Percentiles rank a stretch among this genome's conserved stretches.
phyloP scores from a whole-genome alignment of 116 monocot genomes.

The Zostera marina region DNA sequence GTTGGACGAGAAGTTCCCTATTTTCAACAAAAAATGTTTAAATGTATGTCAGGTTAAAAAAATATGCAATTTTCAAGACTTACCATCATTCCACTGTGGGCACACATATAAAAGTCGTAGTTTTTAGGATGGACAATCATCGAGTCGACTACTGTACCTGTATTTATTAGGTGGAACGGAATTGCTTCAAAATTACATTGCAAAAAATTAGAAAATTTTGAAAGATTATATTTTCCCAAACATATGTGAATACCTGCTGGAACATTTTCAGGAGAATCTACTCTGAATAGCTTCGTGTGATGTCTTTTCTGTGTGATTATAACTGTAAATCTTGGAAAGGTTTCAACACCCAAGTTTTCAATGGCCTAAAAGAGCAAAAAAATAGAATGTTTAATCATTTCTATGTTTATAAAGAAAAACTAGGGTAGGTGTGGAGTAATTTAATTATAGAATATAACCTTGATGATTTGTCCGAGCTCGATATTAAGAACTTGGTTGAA shows the following conservation, averaged over 20 bases:
- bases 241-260: slow-evolving; percentile 31
- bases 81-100: slow-evolving; percentile 71
- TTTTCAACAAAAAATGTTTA: neutral
- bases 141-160: slow-evolving; percentile 76
- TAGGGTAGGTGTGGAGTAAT: neutral
- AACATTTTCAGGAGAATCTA: slow-evolving; percentile 46
- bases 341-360: slow-evolving; percentile 29
- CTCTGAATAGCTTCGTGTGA: slow-evolving; percentile 63
- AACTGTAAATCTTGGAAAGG: slow-evolving; percentile 43
- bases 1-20: slow-evolving; percentile 74
- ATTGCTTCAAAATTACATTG: neutral
- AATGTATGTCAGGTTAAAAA: neutral
- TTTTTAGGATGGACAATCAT: slow-evolving; percentile 58
- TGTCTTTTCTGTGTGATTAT: slow-evolving; percentile 84
- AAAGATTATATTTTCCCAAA: neutral
- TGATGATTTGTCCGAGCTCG: slow-evolving; percentile 53
- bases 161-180: neutral
- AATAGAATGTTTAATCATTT: neutral
- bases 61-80: slow-evolving; percentile 4
- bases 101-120: slow-evolving; percentile 85
- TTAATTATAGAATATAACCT: slow-evolving; percentile 19
- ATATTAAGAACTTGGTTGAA: slow-evolving; percentile 55
- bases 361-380: slow-evolving; percentile 18
- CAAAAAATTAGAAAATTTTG: neutral
- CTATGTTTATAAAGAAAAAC: neutral